Base-by-base conservation (phyloP, 768 basidiomycete species). In the Boletus speciosus region DNA sequence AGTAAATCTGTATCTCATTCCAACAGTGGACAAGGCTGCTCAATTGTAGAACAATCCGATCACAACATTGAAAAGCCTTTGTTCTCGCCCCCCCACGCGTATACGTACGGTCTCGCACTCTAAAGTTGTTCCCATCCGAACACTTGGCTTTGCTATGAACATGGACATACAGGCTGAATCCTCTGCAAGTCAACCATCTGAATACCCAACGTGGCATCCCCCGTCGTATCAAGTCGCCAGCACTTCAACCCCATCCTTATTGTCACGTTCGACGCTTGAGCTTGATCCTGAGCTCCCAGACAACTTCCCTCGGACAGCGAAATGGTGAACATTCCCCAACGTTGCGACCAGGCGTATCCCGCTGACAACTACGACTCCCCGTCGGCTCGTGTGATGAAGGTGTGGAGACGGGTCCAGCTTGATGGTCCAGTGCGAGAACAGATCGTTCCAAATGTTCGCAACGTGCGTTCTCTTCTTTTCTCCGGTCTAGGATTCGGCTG, bases 351-450 rank as follows among this genome's bases (percentile, higher is more conserved):
- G 16, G 21, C 23, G 21, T 40, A 7, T 29, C 38, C 14, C 23
- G 29, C 32, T 19, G 23, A 39, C 27, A 4, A n/a, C 11, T 16
- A 11, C 14, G n/a, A 39, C 10, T 43, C 16, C 19, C 9, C 31
- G 9, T 10, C 29, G 19, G 38, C 14, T 5, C 43, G 40, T 29
- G 43, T 19, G 25, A 23, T 19, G 40, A 55, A 94, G 91, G 85
- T 88, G 81, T 59, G 78, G 82, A 12, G 91, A 94, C 61, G 91
- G 90, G 0, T 82, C 85, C 3, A 76, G 75, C 14, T 70, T 85
- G 1, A 76, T 96, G 11, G 74, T 81, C 0, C 82, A 86, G 36
- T 85, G 83, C 59, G 92, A 96, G 67, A 82, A 90, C 59, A 72
- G 85, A 23, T 74, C 78, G 0, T 78, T 91, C 40, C 82, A 85